Evolutionary conservation across 2,329 filamentous ascomycete species (phyloP).

Genomic region (Paraphoma chrysanthemicola): DNA sequence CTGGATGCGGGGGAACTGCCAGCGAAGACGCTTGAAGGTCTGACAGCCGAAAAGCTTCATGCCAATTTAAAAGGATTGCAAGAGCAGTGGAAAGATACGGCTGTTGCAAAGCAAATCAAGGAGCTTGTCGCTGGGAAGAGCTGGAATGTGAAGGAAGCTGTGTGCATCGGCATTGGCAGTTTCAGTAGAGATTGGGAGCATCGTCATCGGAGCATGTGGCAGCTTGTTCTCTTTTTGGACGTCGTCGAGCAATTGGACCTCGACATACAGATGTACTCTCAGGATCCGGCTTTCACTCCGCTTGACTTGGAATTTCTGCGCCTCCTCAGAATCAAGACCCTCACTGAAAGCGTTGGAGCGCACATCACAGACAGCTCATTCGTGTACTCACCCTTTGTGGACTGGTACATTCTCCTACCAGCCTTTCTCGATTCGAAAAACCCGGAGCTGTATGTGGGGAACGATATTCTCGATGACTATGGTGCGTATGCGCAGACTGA

Average conservation of each 20-base stretch:
- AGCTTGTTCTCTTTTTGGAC: slow-evolving; percentile 44
- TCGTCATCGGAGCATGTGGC: slow-evolving; percentile 43
- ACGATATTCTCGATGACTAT: slow-evolving; percentile 44
- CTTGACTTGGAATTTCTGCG: slow-evolving; percentile 40
- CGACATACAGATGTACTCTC: slow-evolving; percentile 29
- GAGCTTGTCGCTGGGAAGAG: slow-evolving; percentile 16
- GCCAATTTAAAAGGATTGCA: slow-evolving; percentile 29
- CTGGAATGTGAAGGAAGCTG: slow-evolving; percentile 27
- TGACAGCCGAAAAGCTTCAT: slow-evolving; percentile 34
- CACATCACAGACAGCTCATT: slow-evolving; percentile 32
- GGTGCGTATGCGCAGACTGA: slow-evolving; percentile 26
- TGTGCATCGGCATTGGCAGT: slow-evolving; percentile 47
- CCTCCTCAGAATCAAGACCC: slow-evolving; percentile 25
- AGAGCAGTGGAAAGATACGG: slow-evolving; percentile 30
- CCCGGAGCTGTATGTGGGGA: slow-evolving; percentile 45
- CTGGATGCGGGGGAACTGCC: slow-evolving; percentile 15
- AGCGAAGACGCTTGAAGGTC: slow-evolving; percentile 21
- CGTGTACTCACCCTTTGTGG: slow-evolving; percentile 47
- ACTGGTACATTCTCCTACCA: slow-evolving; percentile 43
- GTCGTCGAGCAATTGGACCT: slow-evolving; percentile 22
- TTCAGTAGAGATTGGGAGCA: slow-evolving; percentile 46
- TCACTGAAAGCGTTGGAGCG: slow-evolving; percentile 18
- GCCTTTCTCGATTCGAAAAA: slow-evolving; percentile 36
- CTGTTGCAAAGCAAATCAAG: slow-evolving; percentile 28
- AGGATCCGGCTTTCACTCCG: slow-evolving; percentile 45